Evolutionary conservation across 2,329 filamentous ascomycete species (phyloP).

Genomic region (Penicillium sp.): DNA sequence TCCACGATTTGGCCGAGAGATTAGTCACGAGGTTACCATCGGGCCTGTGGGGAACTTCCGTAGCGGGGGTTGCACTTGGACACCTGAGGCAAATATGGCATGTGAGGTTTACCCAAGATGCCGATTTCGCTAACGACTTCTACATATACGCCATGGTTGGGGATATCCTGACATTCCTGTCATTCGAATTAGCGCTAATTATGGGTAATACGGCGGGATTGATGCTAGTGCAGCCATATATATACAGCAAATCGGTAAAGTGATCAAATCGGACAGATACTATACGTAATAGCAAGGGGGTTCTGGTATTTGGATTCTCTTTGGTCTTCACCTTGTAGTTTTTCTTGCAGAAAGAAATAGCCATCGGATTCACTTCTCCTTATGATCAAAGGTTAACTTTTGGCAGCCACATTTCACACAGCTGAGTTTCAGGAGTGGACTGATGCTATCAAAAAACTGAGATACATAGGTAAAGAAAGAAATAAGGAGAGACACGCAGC

Average conservation of each 20-base stretch:
- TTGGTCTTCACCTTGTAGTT: neutral
- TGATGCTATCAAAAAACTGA: too few species aligned
- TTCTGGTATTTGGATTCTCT: neutral
- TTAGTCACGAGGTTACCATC: neutral
- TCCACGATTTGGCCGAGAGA: constrained; percentile 2
- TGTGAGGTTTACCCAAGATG: neutral
- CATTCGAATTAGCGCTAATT: neutral
- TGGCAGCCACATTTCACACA: too few species aligned
- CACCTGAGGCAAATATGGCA: neutral
- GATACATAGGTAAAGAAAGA: too few species aligned
- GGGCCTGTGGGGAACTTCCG: neutral
- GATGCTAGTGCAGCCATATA: neutral
- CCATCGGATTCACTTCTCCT: neutral
- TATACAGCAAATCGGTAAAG: neutral
- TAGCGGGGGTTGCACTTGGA: neutral
- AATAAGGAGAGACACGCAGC: too few species aligned
- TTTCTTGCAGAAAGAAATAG: neutral
- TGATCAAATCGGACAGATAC: neutral
- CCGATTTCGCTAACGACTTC: neutral
- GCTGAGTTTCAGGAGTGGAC: neutral
- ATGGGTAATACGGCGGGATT: neutral
- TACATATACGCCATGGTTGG: neutral
- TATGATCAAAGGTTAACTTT: neutral
- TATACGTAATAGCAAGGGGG: neutral
- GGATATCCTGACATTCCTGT: neutral